Evolutionary conservation across 2,329 filamentous ascomycete species (phyloP), one percentile per base, ranked within the genome.

Genomic region (Pseudohalonectria lignicola): DNA sequence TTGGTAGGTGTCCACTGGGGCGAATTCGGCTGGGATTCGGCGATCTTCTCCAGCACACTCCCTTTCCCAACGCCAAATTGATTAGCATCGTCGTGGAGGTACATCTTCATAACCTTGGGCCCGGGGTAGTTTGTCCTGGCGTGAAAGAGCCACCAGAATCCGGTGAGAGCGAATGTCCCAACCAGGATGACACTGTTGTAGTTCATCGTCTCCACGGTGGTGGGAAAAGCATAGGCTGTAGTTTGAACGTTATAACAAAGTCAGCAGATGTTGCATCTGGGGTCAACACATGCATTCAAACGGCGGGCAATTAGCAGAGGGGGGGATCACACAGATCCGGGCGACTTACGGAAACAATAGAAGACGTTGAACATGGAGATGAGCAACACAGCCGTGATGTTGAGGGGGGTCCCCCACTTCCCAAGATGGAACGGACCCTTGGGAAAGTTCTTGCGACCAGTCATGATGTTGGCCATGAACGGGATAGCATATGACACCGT

Each of bases 321-420:
- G n/a, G n/a, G n/a, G n/a, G n/a, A n/a, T n/a, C n/a, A n/a, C n/a
- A n/a, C n/a, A n/a, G n/a, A n/a, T n/a, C n/a, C n/a, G 23, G 23
- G 34, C 18, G 16, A 58, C 65, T 60, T 47, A 69, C 66, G 73
- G 57, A 78, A 77, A 49, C 71, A 76, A 54, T 71, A 78, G 41
- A 78, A 67, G n/a, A 74, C 57, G 38, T 71, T 61, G 45, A 76
- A 77, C 16, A 73, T 55, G 2, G 64, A 48, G 39, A 77, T 76
- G 38, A 75, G 67, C 30, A 67, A 47, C 13, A 72, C 67, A 6
- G 70, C 60, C 4, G 67, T 44, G 10, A 54, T 40, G 45, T 77
- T 77, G 47, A 77, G 49, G 2, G 56, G 42, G 30, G 57, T 66
- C 2, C 73, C 73, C n/a, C 63, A 50, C 5, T 50, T 58, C 8